Percentiles rank a stretch among this genome's conserved stretches.
Evolutionary conservation across 2,329 filamentous ascomycete species (phyloP).

Genomic region (Leptographium flavum): DNA sequence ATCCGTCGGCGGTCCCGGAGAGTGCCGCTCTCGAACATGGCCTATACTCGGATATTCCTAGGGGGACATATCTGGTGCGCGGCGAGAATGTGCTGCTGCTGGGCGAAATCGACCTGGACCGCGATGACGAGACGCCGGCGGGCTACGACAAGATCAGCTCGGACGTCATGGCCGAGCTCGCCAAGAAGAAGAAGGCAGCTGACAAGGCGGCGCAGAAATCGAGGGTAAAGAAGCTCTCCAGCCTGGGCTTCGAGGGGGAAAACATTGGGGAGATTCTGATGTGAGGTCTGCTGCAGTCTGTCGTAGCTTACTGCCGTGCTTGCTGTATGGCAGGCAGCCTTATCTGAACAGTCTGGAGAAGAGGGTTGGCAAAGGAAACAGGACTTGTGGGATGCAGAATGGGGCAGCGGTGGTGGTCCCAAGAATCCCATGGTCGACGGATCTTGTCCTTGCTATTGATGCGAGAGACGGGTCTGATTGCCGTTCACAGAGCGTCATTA

Average conservation of each 20-base stretch:
- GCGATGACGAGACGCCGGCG: conserved; percentile 71
- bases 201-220: conserved; percentile 63
- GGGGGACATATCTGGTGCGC: conserved; percentile 81
- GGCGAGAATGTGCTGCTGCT: conserved; percentile 95
- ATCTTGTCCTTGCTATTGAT: not conserved
- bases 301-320: too few relatives aligned
- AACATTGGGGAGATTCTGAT: conserved; percentile 61
- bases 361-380: not conserved
- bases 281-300: too few relatives aligned
- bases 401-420: not conserved
- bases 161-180: conserved; percentile 49
- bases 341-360: not conserved
- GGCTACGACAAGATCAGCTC: conserved; percentile 40
- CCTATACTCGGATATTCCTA: conserved; percentile 70
- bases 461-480: not conserved
- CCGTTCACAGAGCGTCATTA: not conserved
- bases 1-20: conserved; percentile 16
- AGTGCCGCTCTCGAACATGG: conserved; percentile 23
- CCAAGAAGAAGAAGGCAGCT: conserved; percentile 53
- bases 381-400: not conserved
- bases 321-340: not conserved
- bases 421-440: not conserved
- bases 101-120: conserved; percentile 93
- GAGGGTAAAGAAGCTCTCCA: conserved; percentile 54
- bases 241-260: conserved; percentile 79